phyloP scores from a whole-genome alignment of 139 green algal species.

The Volvox africanus region DNA sequence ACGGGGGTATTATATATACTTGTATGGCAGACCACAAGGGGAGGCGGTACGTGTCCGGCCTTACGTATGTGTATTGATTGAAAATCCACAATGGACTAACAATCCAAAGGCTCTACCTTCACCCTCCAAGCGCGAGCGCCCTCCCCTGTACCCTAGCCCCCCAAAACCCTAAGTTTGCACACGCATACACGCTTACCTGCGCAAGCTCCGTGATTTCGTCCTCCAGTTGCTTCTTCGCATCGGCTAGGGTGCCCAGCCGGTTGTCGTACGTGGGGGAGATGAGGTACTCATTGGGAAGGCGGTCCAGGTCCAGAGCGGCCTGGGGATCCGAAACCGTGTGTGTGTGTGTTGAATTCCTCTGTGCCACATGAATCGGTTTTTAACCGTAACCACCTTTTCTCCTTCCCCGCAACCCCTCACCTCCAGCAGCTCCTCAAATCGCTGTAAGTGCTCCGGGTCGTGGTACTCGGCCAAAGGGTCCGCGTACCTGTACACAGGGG shows the following conservation, averaged over 20 bases:
- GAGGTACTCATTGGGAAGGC: constrained; percentile 95
- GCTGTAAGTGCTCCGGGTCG: constrained; percentile 85
- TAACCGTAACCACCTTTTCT: too few relatives aligned
- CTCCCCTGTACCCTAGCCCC: too few relatives aligned
- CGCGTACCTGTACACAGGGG: constrained; percentile 66
- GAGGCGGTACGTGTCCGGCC: neutral
- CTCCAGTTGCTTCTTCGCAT: constrained; percentile 62
- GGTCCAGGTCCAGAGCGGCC: constrained; percentile 92
- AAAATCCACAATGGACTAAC: too few relatives aligned
- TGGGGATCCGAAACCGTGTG: constrained; percentile 56
- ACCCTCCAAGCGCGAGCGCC: too few relatives aligned
- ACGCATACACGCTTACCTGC: neutral
- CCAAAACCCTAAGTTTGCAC: too few relatives aligned
- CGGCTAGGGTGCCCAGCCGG: constrained; percentile 32
- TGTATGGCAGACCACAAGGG: too few relatives aligned
- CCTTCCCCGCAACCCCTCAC: constrained; percentile 15
- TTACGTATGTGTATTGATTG: too few relatives aligned
- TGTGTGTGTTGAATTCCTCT: too few relatives aligned
- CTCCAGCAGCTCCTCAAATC: constrained; percentile 97
- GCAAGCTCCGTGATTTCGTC: constrained; percentile 63
- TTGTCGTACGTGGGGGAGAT: constrained; percentile 47
- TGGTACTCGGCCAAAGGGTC: constrained; percentile 74
- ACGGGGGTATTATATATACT: too few relatives aligned
- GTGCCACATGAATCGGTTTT: too few relatives aligned
- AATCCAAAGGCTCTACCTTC: too few relatives aligned